Percentiles rank a stretch among this genome's conserved stretches.
phyloP scores from a whole-genome alignment of 192 early-diverging fungal species.

The Coemansia sp. region DNA sequence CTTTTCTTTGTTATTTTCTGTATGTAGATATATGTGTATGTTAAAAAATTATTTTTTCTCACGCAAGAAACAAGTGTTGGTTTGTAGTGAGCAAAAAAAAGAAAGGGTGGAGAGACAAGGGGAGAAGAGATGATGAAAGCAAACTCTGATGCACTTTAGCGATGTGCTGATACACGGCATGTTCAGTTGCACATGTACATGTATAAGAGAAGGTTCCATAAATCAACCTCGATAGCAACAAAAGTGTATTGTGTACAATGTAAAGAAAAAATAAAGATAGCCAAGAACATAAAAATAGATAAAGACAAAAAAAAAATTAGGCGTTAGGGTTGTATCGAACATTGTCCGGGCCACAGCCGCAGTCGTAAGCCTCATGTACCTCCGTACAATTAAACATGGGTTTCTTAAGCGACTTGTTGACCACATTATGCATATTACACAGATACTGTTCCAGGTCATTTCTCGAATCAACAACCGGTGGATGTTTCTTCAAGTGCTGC shows the following conservation, averaged over 20 bases:
- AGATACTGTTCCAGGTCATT: slow-evolving; percentile 78
- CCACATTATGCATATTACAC: slow-evolving; percentile 88
- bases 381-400: slow-evolving; percentile 76
- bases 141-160: no score
- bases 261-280: not conserved
- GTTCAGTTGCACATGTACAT: no score
- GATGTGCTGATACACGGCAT: no score
- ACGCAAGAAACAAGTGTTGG: no score
- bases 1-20: no score
- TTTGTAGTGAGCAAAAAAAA: no score
- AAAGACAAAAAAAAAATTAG: slow-evolving; percentile 1
- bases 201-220: not conserved
- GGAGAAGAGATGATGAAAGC: no score
- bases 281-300: slow-evolving; percentile 9
- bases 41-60: no score
- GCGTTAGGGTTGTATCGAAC: slow-evolving; percentile 40
- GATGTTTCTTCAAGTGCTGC: slow-evolving; percentile 69
- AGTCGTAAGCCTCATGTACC: slow-evolving; percentile 78
- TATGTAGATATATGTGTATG: no score
- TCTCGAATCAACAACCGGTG: slow-evolving; percentile 75
- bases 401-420: slow-evolving; percentile 84
- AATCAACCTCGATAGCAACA: not conserved
- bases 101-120: no score
- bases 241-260: slow-evolving; percentile 6
- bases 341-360: slow-evolving; percentile 71